These are phyloP conservation scores for Nicotiana otophora DNA, from an alignment of 257 asterid genomes.

Conservation along the genomic window DNA sequence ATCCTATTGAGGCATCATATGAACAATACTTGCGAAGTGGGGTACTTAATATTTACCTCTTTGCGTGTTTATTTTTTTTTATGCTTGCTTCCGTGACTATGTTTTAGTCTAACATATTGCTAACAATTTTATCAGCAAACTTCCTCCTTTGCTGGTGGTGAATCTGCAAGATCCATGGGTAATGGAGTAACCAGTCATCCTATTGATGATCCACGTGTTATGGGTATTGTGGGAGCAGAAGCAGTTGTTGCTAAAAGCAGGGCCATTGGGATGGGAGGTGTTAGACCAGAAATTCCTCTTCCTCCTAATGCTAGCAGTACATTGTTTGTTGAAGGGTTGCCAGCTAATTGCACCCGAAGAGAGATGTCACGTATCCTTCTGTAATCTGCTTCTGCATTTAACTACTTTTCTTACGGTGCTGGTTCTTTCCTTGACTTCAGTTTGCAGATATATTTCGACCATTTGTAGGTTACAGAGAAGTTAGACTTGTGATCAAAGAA, in stretches of 20 bases:
- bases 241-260: conserved; percentile 37
- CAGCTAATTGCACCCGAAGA: conserved; percentile 60
- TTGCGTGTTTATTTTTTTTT: conserved; percentile 6
- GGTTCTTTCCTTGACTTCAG: conserved; percentile 42
- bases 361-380: conserved; percentile 88
- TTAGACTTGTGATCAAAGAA: conserved; percentile 69
- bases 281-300: conserved; percentile 54
- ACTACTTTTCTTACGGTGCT: conserved; percentile 3
- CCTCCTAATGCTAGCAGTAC: conserved; percentile 91
- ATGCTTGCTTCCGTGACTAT: neutral
- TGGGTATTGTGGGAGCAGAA: conserved; percentile 45
- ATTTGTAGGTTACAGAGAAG: conserved; percentile 79
- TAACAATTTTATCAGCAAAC: conserved; percentile 37
- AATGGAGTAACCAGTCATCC: conserved; percentile 42
- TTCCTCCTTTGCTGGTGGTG: conserved; percentile 38
- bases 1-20: conserved; percentile 72
- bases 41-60: conserved; percentile 28
- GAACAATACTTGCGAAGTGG: conserved; percentile 70
- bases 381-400: neutral
- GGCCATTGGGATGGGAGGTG: conserved; percentile 35
- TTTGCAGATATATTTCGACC: conserved; percentile 79
- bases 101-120: conserved; percentile 8
- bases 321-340: conserved; percentile 47
- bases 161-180: conserved; percentile 48
- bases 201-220: conserved; percentile 47